A percentile compares a stretch with the other conserved stretches of the same genome.
Evolutionary conservation across 345 rosid species (phyloP).

Genomic region (Punica granatum): DNA sequence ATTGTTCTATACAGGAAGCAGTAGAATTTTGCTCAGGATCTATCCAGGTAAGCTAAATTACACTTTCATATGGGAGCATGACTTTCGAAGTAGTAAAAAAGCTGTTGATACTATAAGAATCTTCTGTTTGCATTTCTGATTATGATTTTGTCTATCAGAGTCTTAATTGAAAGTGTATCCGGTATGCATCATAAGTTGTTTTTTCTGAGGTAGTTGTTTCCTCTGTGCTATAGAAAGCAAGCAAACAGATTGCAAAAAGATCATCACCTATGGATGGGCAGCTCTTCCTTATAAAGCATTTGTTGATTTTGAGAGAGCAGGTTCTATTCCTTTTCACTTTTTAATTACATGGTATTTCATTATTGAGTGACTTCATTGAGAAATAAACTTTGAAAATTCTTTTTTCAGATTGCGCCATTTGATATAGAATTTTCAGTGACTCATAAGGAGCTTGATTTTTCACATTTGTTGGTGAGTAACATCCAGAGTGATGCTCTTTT

Average conservation of each 20-base stretch:
- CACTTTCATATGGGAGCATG: neutral
- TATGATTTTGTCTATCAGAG: neutral
- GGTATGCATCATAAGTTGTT: neutral
- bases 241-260: slow-evolving; percentile 73
- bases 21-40: slow-evolving; percentile 87
- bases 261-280: slow-evolving; percentile 86
- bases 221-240: slow-evolving; percentile 59
- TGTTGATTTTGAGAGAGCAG: slow-evolving; percentile 92
- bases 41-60: slow-evolving; percentile 64
- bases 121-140: neutral
- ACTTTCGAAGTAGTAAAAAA: neutral
- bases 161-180: neutral
- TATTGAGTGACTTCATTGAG: neutral
- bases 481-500: neutral
- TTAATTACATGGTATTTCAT: slow-evolving; percentile 12
- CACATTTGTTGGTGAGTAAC: slow-evolving; percentile 87
- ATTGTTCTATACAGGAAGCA: slow-evolving; percentile 68
- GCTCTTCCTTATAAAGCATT: slow-evolving; percentile 91
- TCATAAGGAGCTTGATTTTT: slow-evolving; percentile 97
- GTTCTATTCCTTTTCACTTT: slow-evolving; percentile 27
- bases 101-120: neutral
- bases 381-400: slow-evolving; percentile 11
- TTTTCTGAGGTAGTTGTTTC: neutral
- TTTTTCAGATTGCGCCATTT: slow-evolving; percentile 81
- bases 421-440: slow-evolving; percentile 95